These are phyloP conservation scores for Yamadazyma ubonensis DNA, from an alignment of 805 yeast genomes.

Conservation along the genomic window DNA sequence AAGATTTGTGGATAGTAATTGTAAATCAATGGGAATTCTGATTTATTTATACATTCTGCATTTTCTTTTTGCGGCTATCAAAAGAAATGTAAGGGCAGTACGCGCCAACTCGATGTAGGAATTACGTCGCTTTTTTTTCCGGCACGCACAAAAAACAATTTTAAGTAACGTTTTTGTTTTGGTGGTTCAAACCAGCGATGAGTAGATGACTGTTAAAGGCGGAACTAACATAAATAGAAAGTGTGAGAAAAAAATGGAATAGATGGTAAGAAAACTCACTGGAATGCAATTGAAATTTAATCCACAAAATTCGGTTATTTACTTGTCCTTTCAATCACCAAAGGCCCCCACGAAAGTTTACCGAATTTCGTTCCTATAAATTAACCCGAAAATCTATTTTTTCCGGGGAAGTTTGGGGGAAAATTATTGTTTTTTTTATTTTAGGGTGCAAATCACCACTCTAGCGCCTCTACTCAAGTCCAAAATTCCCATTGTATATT, in stretches of 20 bases:
- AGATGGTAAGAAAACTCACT: no score
- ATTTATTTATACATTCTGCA: neutral
- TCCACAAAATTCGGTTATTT: no score
- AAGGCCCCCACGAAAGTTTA: neutral
- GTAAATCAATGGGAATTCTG: neutral
- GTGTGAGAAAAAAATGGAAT: neutral
- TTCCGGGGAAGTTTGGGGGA: conserved; percentile 1
- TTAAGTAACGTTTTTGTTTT: neutral
- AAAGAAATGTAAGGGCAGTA: conserved; percentile 2
- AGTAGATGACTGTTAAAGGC: conserved; percentile 4
- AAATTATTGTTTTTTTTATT: no score
- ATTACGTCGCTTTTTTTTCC: conserved; percentile 5
- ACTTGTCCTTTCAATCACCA: no score
- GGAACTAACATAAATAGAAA: neutral
- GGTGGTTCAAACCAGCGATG: conserved; percentile 5
- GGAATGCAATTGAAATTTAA: no score
- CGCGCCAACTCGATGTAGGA: conserved; percentile 2
- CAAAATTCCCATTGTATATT: no score
- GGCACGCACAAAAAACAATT: neutral
- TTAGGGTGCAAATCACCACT: no score
- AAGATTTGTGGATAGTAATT: neutral
- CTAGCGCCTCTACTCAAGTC: no score
- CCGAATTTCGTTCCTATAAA: conserved; percentile 4
- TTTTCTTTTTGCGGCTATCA: conserved; percentile 5
- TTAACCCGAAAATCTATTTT: conserved; percentile 13